Evolutionary conservation across 2,329 filamentous ascomycete species (phyloP), one percentile per base, ranked within the genome.

Genomic region (Monosporascus sp.): DNA sequence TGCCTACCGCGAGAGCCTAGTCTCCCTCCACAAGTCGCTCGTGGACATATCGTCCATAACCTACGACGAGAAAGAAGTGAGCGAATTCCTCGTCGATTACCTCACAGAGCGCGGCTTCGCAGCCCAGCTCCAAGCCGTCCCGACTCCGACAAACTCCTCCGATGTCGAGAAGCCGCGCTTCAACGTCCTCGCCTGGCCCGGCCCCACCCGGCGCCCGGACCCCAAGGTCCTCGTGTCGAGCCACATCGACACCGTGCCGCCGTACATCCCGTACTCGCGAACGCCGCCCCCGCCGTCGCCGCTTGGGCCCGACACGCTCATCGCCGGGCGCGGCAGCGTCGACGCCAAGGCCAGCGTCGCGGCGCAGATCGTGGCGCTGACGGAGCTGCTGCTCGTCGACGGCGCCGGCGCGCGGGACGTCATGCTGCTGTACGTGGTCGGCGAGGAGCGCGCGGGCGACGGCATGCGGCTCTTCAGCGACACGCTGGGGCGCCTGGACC

Each of bases 201-300:
- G 81, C 55, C 71, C 75, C n/a, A 61, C 61, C 2, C 72, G 72
- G 24, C 67, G 71, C 17, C 74, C 77, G 38, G 72, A 77, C 9
- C 80, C 85, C 2, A 78, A 77, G 36, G 74, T 89, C 11, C 74
- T 90, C n/a, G 70, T 92, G 1, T 85, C 85, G 1, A 91, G 87
- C 53, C 91, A 96, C 68, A 93, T 96, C 62, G 92, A 97, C 63
- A 81, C 81, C 2, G 86, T 89, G 0, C 87, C 88, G 1, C 88
- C 88, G 0, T 83, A 82, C 67, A 87, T 89, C 54, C 85, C 85
- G 0, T 90, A 90, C 68, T 75, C 76, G 43, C 78, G 84, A 9
- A 74, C 78, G 18, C 18, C 39, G 18, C 8, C 43, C 2, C 22
- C 35, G 71, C 9, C 31, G 3, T 77, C 39, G 76, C 77, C 7